Percentiles rank a stretch among this genome's conserved stretches.
Conservation (phyloP, 768 basidiomycete genomes). For the Xanthoconium purpureum region DNA sequence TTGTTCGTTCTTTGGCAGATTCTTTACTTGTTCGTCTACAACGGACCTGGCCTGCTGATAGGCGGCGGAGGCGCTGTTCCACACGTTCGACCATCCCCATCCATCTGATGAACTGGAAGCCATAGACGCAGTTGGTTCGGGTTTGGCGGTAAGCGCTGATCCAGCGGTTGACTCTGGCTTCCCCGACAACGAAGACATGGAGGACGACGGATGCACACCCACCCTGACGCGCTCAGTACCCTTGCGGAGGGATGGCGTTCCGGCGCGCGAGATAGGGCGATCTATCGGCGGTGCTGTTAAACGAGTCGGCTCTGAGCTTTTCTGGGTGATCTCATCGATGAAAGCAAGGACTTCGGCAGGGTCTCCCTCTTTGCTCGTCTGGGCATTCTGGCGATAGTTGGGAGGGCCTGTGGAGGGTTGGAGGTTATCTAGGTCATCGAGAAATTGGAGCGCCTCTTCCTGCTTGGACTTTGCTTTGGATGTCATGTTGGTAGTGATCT, state of each 20-base stretch:
- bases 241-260: constrained; percentile 71
- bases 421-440: constrained; percentile 91
- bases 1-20: constrained; percentile 80
- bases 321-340: constrained; percentile 93
- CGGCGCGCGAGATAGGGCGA: constrained; percentile 58
- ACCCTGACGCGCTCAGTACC: constrained; percentile 74
- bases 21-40: constrained; percentile 92
- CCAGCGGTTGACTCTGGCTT: constrained; percentile 32
- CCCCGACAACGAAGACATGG: constrained; percentile 40
- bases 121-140: constrained; percentile 13
- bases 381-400: constrained; percentile 22
- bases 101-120: constrained; percentile 30
- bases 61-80: constrained; percentile 82
- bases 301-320: constrained; percentile 75
- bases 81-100: constrained; percentile 89
- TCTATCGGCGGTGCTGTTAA: constrained; percentile 52
- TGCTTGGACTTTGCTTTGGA: constrained; percentile 70
- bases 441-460: constrained; percentile 86
- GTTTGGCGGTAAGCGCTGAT: constrained; percentile 17
- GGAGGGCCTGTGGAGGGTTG: constrained; percentile 39
- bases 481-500: constrained; percentile 28
- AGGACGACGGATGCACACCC: constrained; percentile 44
- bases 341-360: constrained; percentile 85
- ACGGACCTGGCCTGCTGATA: constrained; percentile 83
- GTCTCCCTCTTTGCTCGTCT: constrained; percentile 52